Base-by-base conservation (phyloP, 2,329 filamentous ascomycete species). In the Paraphoma chrysanthemicola region DNA sequence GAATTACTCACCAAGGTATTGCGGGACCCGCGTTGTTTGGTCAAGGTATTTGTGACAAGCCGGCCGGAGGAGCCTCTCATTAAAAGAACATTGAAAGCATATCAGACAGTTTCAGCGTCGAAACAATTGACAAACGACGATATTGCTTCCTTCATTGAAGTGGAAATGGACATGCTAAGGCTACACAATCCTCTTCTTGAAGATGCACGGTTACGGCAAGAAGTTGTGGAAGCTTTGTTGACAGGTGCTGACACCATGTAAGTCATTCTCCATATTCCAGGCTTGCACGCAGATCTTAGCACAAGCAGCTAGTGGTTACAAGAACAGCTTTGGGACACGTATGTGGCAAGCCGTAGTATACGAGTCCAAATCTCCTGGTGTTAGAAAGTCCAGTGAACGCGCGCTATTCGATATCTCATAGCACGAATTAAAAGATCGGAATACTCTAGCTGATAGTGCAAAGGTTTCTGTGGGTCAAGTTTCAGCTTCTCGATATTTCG, bases 391-490 rank as follows among this genome's bases (percentile, higher is more conserved):
- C 68, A 6, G 18, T 59, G 0, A 5, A 36, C 8, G n/a, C 56
- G 57, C 16, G 65, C 67, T 1, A 54, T 66, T 11, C 61, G 59
- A 65, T 67, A 45, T 56, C 65, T 59, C 2, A 2, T 45, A n/a
- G 8, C 16, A 9, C 12, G 18, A 31, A 41, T 12, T 38, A 42
- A 10, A 31, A 28, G 9, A n/a, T 29, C 29, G 11, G 36, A 30
- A 28, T 11, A 1, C n/a, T 10, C 30, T 39, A n/a, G 41, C 17
- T n/a, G n/a, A 23, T 12, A 9, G n/a, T 16, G 16, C 12, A 23
- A 8, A 75, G 71, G 71, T 72, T 74, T 53, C 59, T 76, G 17
- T 76, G 70, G 72, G 67, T 69, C 8, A 67, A 58, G 17, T 33
- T 33, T 9, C 36, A 51, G 6, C 62, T 63, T 4, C 54, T 76